Evolutionary conservation across 2,329 filamentous ascomycete species (phyloP).

Genomic region (Teratosphaeria gauchensis): DNA sequence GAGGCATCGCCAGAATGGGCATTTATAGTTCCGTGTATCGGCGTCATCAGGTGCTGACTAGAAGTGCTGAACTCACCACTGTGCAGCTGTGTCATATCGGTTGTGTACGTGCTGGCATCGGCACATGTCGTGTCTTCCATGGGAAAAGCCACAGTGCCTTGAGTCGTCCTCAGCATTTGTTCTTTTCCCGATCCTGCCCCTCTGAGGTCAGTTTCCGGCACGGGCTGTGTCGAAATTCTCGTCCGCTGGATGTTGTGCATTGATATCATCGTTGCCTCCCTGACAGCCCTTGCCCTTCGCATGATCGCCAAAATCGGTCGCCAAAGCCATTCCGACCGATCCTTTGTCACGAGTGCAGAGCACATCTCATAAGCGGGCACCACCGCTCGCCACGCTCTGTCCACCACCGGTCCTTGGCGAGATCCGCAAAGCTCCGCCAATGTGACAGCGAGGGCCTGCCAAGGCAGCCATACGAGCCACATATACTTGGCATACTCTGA

Average conservation of each 20-base stretch:
- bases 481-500: background rate
- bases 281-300: background rate
- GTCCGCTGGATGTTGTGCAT: background rate
- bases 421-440: conserved; percentile 1
- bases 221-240: background rate
- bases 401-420: background rate
- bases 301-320: background rate
- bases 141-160: background rate
- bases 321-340: background rate
- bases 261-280: background rate
- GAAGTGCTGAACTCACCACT: background rate
- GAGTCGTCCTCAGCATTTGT: background rate
- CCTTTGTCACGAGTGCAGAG: background rate
- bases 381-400: background rate
- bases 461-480: conserved; percentile 1
- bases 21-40: background rate
- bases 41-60: background rate
- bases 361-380: background rate
- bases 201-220: background rate
- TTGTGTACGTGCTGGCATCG: background rate
- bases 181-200: background rate
- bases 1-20: background rate
- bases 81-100: background rate
- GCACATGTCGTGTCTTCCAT: background rate
- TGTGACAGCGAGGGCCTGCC: conserved; percentile 1